phyloP scores from a whole-genome alignment of 1,284 basidiomycete genomes.

The Apiotrichum domesticum region DNA sequence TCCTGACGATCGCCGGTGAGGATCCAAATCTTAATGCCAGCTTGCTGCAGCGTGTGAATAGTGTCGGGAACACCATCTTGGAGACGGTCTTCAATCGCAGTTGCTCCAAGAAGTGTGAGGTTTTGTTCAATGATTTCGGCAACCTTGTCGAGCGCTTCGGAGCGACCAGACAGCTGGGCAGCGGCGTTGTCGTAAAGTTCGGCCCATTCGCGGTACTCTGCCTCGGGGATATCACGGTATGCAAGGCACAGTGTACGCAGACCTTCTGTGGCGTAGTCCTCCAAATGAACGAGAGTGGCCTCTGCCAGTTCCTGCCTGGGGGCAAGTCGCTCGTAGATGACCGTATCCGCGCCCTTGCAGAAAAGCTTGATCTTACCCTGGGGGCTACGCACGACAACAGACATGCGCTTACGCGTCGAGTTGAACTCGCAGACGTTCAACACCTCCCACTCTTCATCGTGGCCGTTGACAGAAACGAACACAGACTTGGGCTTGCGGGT shows the following conservation, averaged over 20 bases:
- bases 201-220: slow-evolving; percentile 87
- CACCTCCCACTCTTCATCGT: slow-evolving; percentile 75
- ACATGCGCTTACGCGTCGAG: slow-evolving; percentile 96
- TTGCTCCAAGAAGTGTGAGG: slow-evolving; percentile 85
- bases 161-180: slow-evolving; percentile 82
- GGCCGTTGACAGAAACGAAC: slow-evolving; percentile 73
- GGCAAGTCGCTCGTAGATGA: slow-evolving; percentile 82
- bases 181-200: slow-evolving; percentile 85
- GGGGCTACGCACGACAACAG: slow-evolving; percentile 79
- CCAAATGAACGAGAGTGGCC: slow-evolving; percentile 80
- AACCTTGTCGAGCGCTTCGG: slow-evolving; percentile 87
- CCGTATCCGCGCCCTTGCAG: slow-evolving; percentile 97
- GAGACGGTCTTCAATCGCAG: slow-evolving; percentile 96
- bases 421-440: slow-evolving; percentile 99
- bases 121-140: slow-evolving; percentile 96
- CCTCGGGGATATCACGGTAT: slow-evolving; percentile 80
- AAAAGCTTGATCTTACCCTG: slow-evolving; percentile 91
- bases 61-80: slow-evolving; percentile 98
- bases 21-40: slow-evolving; percentile 99
- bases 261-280: slow-evolving; percentile 97
- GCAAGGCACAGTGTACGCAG: slow-evolving; percentile 95
- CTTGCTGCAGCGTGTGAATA: slow-evolving; percentile 94
- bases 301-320: slow-evolving; percentile 76
- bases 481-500: slow-evolving; percentile 95
- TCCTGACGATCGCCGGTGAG: slow-evolving; percentile 97